Base-by-base conservation (phyloP, 2,329 filamentous ascomycete genomes). In the Neophaeococcomyces aloes region DNA sequence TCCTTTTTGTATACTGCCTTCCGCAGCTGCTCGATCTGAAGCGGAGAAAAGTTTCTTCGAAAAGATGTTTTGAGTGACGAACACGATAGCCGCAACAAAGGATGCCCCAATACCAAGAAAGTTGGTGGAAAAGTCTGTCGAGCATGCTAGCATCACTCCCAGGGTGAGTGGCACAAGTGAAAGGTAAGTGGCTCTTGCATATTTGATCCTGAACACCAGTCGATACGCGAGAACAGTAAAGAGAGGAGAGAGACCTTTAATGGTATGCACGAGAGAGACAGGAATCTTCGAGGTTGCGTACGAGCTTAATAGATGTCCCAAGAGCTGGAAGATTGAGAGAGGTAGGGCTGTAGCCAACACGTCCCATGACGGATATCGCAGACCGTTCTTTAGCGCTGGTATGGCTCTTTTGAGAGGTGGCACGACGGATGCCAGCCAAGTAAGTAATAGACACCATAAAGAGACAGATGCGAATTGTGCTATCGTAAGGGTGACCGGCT, bases 41-140 rank as follows among this genome's bases (percentile, higher is more conserved):
- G 95, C 88, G 62, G 95, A 98, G 71, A 98, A 98, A 7, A 98
- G 78, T 53, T 86, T 86, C 65, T 98, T 98, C 15, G 89, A 96
- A 53, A 95, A 94, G 45, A 98, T 98, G 60, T 98, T 98, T 60
- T 98, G 91, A 0, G 87, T 91, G 29, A 98, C 91, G 59, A 98
- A 98, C 52, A 96, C 83, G 44, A 96, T 70, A 6, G 91, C 86
- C n/a, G 86, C 88, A 27, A 86, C 69, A 29, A 98, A 81, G 3
- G 91, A 88, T 57, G 88, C 89, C 8, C 89, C 57, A 14, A 98
- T 83, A n/a, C 91, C 91, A 40, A 91, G 74, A 50, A 95, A 75
- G 59, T 98, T 88, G 23, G 85, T 89, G 17, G 79, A 82, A 55
- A 94, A 88, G 58, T 87, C 86, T 10, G 88, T 85, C 1, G 89